Evolutionary conservation across 177 flowering plant genomes (phyloP), one percentile per base, ranked within the genome.

Genomic region (Vitis hybrid): DNA sequence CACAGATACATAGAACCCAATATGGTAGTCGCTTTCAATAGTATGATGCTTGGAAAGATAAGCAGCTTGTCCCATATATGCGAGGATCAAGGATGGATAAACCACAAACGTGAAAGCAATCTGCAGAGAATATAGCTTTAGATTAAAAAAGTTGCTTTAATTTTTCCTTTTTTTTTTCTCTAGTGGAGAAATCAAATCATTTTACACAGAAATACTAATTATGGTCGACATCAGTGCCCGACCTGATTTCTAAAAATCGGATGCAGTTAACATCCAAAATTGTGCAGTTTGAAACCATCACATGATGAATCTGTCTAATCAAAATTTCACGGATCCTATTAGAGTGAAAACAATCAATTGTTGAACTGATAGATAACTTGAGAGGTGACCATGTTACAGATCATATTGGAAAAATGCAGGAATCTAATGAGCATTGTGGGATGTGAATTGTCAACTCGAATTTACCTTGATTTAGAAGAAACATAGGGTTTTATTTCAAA

Each of bases 51-150:
- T 77, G 15, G 97, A 92, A 65, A 92, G 88, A 73, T 85, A 92
- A 60, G 97, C 95, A 73, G 95, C 97, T 87, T 92, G 94, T 31
- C 95, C 94, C 97, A 92, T 89, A 52, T 92, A 92, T 33, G 95
- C 97, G 13, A 92, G 89, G 60, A 92, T 87, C 68, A 92, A 80
- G 12, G 97, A 82, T 4, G 97, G 97, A 62, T 92, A 92, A 18
- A 92, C 97, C 68, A 89, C 78, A 64, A 78, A 84, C 31, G 87
- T 85, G 80, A 92, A 92, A 49, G 95, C 97, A 75, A 89, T 83
- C 97, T 92, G 90, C 79, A 79, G 12, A 53, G 10, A 69, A 56
- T 38, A 61, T 11, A 8, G 60, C 52, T 51, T 55, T 50, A 33
- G 52, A 31, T 69, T 59, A 69, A 62, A 52, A 8, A 3, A 54